These are phyloP conservation scores for Capsicum chinense DNA, from an alignment of 257 asterid genomes.

Conservation along the genomic window DNA sequence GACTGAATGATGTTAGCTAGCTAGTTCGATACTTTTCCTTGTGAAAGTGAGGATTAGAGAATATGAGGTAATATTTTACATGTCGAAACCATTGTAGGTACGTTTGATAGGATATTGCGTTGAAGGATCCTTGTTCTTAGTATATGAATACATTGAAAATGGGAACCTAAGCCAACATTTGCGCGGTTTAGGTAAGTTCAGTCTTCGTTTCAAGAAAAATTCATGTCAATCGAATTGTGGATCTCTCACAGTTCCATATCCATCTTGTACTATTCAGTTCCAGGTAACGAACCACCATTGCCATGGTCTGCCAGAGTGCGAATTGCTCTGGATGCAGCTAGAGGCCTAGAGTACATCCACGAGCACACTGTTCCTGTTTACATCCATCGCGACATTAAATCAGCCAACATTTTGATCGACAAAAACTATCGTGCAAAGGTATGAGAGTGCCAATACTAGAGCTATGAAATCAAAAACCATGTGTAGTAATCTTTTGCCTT, in stretches of 20 bases:
- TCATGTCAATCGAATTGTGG: not conserved
- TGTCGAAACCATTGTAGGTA: constrained; percentile 53
- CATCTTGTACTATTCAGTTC: constrained; percentile 16
- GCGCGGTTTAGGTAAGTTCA: constrained; percentile 62
- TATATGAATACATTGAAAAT: constrained; percentile 79
- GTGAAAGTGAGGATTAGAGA: not conserved
- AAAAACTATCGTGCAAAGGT: constrained; percentile 82
- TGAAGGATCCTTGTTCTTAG: constrained; percentile 79
- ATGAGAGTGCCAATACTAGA: not conserved
- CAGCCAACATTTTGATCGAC: constrained; percentile 83
- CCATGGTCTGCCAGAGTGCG: constrained; percentile 77
- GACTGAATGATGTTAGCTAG: not conserved
- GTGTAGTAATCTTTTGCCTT: not conserved
- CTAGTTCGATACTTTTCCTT: not conserved
- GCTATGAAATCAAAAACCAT: not conserved
- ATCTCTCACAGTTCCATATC: not conserved
- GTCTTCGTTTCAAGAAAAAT: not conserved
- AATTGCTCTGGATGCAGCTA: constrained; percentile 89
- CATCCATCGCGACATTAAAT: constrained; percentile 82
- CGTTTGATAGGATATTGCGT: constrained; percentile 83
- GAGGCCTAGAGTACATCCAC: constrained; percentile 96
- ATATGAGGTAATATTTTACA: constrained; percentile 6
- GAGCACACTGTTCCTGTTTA: constrained; percentile 91
- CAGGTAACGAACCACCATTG: constrained; percentile 60
- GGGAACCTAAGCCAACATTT: constrained; percentile 88